phyloP scores from a whole-genome alignment of 306 rosid species.

The Fragaria ananassa region DNA sequence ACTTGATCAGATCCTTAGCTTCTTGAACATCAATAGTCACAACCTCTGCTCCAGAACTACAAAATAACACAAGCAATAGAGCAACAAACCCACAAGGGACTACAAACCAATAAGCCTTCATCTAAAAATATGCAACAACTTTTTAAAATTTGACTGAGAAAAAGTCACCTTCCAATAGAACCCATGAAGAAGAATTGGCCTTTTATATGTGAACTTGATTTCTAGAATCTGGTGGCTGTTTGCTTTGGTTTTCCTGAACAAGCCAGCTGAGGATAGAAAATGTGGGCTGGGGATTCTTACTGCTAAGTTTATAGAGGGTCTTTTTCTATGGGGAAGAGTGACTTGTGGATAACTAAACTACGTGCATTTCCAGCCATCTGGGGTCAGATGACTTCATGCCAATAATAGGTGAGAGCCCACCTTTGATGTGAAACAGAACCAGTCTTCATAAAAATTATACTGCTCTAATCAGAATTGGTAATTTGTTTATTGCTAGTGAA shows the following conservation, averaged over 20 bases:
- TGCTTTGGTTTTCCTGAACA: conserved; percentile 17
- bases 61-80: conserved; percentile 22
- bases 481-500: background rate
- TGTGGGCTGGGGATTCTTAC: conserved; percentile 4
- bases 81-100: conserved; percentile 27
- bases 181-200: conserved; percentile 19
- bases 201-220: conserved; percentile 17
- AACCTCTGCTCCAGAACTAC: conserved; percentile 44
- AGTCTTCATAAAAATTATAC: background rate
- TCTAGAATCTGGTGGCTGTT: conserved; percentile 23
- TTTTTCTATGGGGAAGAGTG: conserved; percentile 6
- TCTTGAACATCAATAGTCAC: conserved; percentile 58
- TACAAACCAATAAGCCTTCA: conserved; percentile 32
- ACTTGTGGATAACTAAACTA: background rate
- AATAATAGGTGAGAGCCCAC: background rate
- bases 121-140: conserved; percentile 1
- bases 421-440: background rate
- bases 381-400: conserved; percentile 1
- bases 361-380: background rate
- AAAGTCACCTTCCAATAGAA: conserved; percentile 36
- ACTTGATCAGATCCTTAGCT: conserved; percentile 51
- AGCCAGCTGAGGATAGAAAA: conserved; percentile 4
- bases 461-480: background rate
- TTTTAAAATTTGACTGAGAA: background rate
- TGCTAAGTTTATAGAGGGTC: background rate